Evolutionary conservation across 495 filamentous ascomycete species (phyloP), one percentile per base, ranked within the genome.

Genomic region (Chaetomidium leptoderma): DNA sequence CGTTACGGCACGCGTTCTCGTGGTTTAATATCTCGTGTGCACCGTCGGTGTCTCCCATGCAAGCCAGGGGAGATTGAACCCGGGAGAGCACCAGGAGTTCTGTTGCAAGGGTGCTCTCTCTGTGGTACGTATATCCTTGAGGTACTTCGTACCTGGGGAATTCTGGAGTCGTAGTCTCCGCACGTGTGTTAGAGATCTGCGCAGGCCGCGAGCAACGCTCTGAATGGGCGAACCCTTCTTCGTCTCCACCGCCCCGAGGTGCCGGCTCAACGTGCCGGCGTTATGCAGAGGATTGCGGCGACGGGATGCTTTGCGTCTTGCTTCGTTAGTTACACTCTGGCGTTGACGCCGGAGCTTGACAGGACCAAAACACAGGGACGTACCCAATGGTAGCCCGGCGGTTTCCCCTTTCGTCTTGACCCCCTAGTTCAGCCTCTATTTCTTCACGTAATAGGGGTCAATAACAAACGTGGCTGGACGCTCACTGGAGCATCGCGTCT

Each of bases 11-110:
- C 26, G 35, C 42, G 36, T 43, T 43, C 47, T 26, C 33, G 54
- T 36, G 45, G 55, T 60, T 66, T 69, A 66, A 67, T 66, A 67
- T 61, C 60, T 46, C 36, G 6, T 27, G 32, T n/a, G 37, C 26
- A 24, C 26, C 23, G 4, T 24, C 35, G 10, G 10, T 43, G 45
- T 24, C 21, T 10, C 19, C 35, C 26, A 27, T n/a, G n/a, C 6
- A 56, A 30, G 46, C 32, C 44, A 47, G 30, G 58, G 62, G 63
- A 59, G 47, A 52, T 52, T 60, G 62, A 59, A 60, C 33, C 3
- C 14, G 47, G 30, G 30, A 9, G 8, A 16, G 29, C 30, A 32
- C 24, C 30, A 14, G 29, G 43, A 5, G 40, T 47, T 14, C 42
- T n/a, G n/a, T n/a, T n/a, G n/a, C n/a, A 24, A 21, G 49, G 11